Percentiles rank a stretch among this genome's conserved stretches.
Conservation (phyloP, 2,329 filamentous ascomycete species). For the Cordyceps fumosorosea region DNA sequence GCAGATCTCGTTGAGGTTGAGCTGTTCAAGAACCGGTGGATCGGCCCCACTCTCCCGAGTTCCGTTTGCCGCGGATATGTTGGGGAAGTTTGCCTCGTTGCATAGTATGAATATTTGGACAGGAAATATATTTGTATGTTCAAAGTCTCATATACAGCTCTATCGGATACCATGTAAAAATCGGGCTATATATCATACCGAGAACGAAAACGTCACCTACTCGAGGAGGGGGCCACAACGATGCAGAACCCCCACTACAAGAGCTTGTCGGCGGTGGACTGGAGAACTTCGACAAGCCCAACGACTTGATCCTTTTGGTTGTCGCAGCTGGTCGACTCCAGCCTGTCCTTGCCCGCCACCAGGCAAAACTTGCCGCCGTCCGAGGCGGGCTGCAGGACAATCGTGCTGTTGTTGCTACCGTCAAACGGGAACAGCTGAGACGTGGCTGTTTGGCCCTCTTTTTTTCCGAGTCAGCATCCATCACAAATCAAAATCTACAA, state of each 20-base stretch:
- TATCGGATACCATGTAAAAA: not conserved
- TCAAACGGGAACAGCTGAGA: conserved; percentile 45
- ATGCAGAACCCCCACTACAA: not conserved
- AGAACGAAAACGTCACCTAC: not conserved
- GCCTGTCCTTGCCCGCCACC: conserved; percentile 29
- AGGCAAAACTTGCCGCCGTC: conserved; percentile 37
- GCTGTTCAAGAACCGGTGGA: conserved; percentile 5
- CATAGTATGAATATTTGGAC: too few species aligned
- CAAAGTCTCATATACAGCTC: not conserved
- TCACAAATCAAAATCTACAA: not conserved
- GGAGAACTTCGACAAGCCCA: conserved; percentile 5
- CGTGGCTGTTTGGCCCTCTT: conserved; percentile 38
- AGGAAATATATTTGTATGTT: not conserved
- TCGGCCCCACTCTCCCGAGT: conserved; percentile 7
- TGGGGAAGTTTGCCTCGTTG: not conserved
- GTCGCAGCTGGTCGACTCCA: conserved; percentile 18
- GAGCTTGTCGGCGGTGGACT: conserved; percentile 1
- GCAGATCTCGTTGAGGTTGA: conserved; percentile 5
- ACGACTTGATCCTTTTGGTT: conserved; percentile 9
- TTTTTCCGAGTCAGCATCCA: conserved; percentile 16
- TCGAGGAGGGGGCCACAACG: not conserved
- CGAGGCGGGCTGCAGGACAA: conserved; percentile 39
- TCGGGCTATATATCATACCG: not conserved
- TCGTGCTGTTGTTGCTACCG: conserved; percentile 25
- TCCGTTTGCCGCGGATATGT: not conserved